Evolutionary conservation across 1,284 basidiomycete species (phyloP), one percentile per base, ranked within the genome.

Genomic region (Naganishia sp.): DNA sequence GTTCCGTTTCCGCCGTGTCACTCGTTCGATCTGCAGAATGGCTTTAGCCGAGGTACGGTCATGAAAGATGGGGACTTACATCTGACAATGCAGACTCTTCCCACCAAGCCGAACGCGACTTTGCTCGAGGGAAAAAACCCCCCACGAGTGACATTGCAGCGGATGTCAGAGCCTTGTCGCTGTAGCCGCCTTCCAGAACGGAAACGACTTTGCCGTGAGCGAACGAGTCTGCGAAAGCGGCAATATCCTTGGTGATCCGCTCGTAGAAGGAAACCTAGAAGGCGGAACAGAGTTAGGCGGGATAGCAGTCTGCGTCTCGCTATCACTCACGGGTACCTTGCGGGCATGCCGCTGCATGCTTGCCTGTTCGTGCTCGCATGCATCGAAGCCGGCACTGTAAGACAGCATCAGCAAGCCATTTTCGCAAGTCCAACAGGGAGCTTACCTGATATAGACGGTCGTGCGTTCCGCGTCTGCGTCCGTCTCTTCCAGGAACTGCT

Each of bases 121-220:
- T 43, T 4, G 15, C 44, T 10, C 25, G 9, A 16, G 63, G 54
- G 18, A 84, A 82, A 49, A 94, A 78, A 0, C 92, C 92, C 16
- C 82, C 80, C 1, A 93, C 77, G 75, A 92, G 90, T 0, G 90
- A 89, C 84, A 93, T 85, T 0, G 87, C 83, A 0, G 89, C 94
- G 70, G 89, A 92, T 15, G 83, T 87, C 59, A 98, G 80, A 0
- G 92, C 92, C 3, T 89, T 84, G 75, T 97, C 94, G 71, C 90
- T 92, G 75, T 99, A 98, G 0, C 94, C 95, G 1, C 94, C 94
- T 78, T 99, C 95, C 0, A 99, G 85, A 0, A 97, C 88, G 69
- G 90, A 92, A 25, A 98, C 83, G 1, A 96, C 74, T 57, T 88
- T 85, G 0, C 93, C 92, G 0, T 78, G 73, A 0, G 90, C 86